These are phyloP conservation scores for Microbotryum silenes-acaulis DNA, from an alignment of 1,284 basidiomycete genomes.

Conservation along the genomic window DNA sequence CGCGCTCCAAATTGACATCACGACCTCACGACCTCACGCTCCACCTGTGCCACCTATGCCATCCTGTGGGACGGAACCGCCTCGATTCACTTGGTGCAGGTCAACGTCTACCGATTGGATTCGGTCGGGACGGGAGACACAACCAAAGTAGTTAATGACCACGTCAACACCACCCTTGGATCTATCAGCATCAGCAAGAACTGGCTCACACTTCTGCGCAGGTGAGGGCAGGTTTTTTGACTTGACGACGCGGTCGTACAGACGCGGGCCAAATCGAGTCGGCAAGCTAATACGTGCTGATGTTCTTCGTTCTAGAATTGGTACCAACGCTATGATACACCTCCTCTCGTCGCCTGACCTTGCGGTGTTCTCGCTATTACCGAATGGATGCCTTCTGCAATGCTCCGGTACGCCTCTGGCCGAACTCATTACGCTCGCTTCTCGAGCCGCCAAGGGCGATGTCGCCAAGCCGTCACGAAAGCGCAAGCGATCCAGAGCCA, in stretches of 20 bases:
- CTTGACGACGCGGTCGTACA: background rate
- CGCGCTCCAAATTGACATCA: background rate
- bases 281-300: too few relatives aligned
- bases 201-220: slow-evolving; percentile 58
- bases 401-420: slow-evolving; percentile 62
- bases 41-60: slow-evolving; percentile 3
- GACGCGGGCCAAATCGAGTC: too few relatives aligned
- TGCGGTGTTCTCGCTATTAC: slow-evolving; percentile 61
- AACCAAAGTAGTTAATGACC: slow-evolving; percentile 51
- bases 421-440: slow-evolving; percentile 41
- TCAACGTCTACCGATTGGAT: background rate
- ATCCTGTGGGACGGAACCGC: background rate
- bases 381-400: slow-evolving; percentile 73
- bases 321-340: slow-evolving; percentile 61
- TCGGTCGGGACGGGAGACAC: slow-evolving; percentile 1
- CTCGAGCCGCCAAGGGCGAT: background rate
- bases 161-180: slow-evolving; percentile 66
- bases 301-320: slow-evolving; percentile 49
- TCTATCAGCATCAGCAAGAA: slow-evolving; percentile 52
- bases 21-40: background rate
- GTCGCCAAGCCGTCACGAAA: background rate
- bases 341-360: slow-evolving; percentile 55
- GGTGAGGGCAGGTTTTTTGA: slow-evolving; percentile 44
- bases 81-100: background rate
- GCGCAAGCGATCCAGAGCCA: slow-evolving; percentile 8